Base-by-base conservation (phyloP, 1,284 basidiomycete genomes). In the Pseudozyma hubeiensis region DNA sequence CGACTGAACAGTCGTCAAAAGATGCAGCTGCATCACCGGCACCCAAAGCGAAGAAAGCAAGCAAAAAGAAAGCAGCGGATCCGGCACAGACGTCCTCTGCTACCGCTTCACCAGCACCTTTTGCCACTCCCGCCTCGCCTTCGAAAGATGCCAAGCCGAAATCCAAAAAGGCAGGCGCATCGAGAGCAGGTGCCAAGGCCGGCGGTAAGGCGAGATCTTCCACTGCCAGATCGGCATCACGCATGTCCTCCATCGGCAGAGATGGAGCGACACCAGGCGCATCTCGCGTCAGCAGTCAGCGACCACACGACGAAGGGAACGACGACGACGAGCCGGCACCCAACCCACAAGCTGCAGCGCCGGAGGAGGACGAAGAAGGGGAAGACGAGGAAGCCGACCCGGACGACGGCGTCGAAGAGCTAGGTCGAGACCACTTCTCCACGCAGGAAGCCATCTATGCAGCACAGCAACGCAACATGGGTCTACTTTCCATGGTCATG, bases 401-500 rank as follows among this genome's bases (percentile, higher is more conserved):
- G 10, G 81, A 85, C n/a, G 79, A 79, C 41, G 82, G 75, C 17
- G 79, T 77, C 19, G 72, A 79, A 33, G 74, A 79, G 62, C 75
- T 83, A 2, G 77, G 75, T 17, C 79, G 78, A 14, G 76, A 77
- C 41, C 75, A 79, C 57, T 80, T 75, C 34, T 73, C 68, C 0
- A 75, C 64, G 2, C 78, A 77, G 53, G 81, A 84, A 41, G 77
- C 81, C 4, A 81, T 82, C 57, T 83, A 85, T 34, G 78, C 80
- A 2, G 79, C 83, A 30, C 81, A 85, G 54, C 84, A 85, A 65
- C 80, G 82, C 40, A 79, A 80, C 19, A 81, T 84, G 68, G 85
- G 81, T 80, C 90, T 94, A 45, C 86, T 94, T 59, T 92, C 94
- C 88, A 91, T 93, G 83, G 92, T 92, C 75, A 92, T 95, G 80